Evolutionary conservation across 1,284 basidiomycete genomes (phyloP).

Genomic region (Sporisorium graminicola): DNA sequence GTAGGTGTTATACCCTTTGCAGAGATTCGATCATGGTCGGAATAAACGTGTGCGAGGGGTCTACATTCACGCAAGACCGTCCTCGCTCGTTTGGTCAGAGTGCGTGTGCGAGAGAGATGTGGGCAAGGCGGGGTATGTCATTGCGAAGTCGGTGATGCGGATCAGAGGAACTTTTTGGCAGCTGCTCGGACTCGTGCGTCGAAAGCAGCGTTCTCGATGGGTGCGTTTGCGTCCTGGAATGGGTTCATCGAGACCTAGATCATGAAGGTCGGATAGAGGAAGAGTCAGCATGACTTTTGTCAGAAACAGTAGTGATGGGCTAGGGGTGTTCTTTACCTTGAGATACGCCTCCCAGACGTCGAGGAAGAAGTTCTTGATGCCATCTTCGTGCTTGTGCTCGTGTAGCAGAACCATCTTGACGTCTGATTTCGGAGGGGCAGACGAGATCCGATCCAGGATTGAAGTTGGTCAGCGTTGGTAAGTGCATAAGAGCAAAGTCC

Average conservation of each 20-base stretch:
- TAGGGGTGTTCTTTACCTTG: constrained; percentile 52
- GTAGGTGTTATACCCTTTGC: too few species aligned
- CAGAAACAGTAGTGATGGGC: neutral
- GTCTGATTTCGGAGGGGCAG: constrained; percentile 34
- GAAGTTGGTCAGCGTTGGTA: neutral
- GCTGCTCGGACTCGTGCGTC: constrained; percentile 58
- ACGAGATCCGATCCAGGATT: neutral
- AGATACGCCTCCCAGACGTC: constrained; percentile 67
- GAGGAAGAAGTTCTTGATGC: constrained; percentile 66
- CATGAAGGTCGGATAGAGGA: neutral
- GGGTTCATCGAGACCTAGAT: constrained; percentile 61
- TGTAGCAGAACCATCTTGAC: constrained; percentile 67
- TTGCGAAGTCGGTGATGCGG: neutral
- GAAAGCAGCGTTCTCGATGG: constrained; percentile 58
- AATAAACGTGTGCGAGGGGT: constrained; percentile 1
- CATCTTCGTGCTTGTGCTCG: constrained; percentile 68
- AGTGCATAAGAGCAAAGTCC: too few species aligned
- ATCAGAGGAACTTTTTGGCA: constrained; percentile 61
- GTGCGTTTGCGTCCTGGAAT: constrained; percentile 62
- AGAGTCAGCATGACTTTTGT: neutral
- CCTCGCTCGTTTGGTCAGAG: neutral
- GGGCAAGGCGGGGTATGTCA: constrained; percentile 1
- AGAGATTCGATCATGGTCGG: neutral
- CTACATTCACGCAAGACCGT: constrained; percentile 20
- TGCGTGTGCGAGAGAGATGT: neutral